Conservation (phyloP, 768 basidiomycete genomes). For the Boletus edulis region DNA sequence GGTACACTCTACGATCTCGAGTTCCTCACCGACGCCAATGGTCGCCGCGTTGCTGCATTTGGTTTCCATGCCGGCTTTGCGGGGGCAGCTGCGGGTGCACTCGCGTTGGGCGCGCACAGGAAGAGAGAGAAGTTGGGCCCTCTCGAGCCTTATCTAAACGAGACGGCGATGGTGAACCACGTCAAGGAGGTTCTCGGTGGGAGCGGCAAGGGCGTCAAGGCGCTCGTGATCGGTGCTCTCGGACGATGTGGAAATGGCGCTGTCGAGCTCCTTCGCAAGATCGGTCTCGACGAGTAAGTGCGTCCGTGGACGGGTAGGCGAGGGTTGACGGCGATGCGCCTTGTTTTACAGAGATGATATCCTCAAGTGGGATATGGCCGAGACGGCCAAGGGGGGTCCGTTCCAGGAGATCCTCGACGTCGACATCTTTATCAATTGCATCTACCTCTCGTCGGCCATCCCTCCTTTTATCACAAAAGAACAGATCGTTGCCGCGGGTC, state of each 20-base stretch:
- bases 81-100: conserved; percentile 90
- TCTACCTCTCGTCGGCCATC: conserved; percentile 86
- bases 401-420: conserved; percentile 94
- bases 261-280: conserved; percentile 92
- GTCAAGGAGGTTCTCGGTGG: conserved; percentile 68
- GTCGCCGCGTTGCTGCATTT: conserved; percentile 94
- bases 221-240: conserved; percentile 93
- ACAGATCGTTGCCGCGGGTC: conserved; percentile 70
- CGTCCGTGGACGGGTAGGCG: not conserved
- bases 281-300: conserved; percentile 89
- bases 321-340: not conserved
- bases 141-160: conserved; percentile 81
- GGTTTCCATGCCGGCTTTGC: conserved; percentile 98
- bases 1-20: conserved; percentile 94
- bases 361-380: conserved; percentile 95
- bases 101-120: conserved; percentile 71
- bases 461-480: conserved; percentile 78
- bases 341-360: conserved; percentile 71
- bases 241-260: conserved; percentile 95
- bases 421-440: conserved; percentile 99
- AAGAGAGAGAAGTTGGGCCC: conserved; percentile 59
- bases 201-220: conserved; percentile 72
- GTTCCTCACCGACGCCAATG: conserved; percentile 81
- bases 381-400: conserved; percentile 96
- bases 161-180: conserved; percentile 73